phyloP scores from a whole-genome alignment of 805 yeast genomes.

The Hanseniaspora mollemarum region DNA sequence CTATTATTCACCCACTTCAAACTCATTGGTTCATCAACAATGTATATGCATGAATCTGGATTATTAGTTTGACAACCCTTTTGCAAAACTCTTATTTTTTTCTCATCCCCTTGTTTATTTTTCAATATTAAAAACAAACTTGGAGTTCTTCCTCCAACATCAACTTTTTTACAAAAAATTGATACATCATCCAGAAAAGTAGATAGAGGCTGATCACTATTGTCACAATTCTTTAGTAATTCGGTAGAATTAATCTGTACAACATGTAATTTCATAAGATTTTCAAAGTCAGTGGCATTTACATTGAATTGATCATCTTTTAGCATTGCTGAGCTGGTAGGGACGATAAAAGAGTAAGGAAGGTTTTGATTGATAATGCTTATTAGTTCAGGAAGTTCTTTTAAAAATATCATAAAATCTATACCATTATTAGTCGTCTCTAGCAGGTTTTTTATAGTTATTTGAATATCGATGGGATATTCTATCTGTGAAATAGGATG shows the following conservation, averaged over 20 bases:
- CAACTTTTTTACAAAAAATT: conserved; percentile 35
- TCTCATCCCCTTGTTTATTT: conserved; percentile 33
- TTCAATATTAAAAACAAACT: conserved; percentile 24
- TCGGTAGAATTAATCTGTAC: conserved; percentile 47
- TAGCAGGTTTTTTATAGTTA: conserved; percentile 47
- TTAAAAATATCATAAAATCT: conserved; percentile 38
- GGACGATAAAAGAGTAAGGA: conserved; percentile 57
- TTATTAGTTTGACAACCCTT: conserved; percentile 47
- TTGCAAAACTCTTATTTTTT: conserved; percentile 46
- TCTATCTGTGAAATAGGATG: conserved; percentile 52
- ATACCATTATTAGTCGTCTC: conserved; percentile 38
- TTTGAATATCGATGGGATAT: conserved; percentile 45
- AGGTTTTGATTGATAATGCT: conserved; percentile 33
- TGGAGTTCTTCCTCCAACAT: conserved; percentile 32
- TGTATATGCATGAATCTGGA: conserved; percentile 42
- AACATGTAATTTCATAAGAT: conserved; percentile 56
- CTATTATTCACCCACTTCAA: conserved; percentile 44
- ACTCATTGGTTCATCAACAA: conserved; percentile 57
- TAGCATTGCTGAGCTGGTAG: conserved; percentile 47
- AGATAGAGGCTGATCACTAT: conserved; percentile 33
- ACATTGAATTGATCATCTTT: conserved; percentile 39
- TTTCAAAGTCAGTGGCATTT: conserved; percentile 35
- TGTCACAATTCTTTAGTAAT: conserved; percentile 39
- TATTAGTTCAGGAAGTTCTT: conserved; percentile 34
- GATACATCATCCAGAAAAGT: conserved; percentile 29